A percentile compares a stretch with the other conserved stretches of the same genome.
These are phyloP conservation scores for Pelargonium fulgidum DNA, from an alignment of 441 rosid species.

Conservation along the genomic window DNA sequence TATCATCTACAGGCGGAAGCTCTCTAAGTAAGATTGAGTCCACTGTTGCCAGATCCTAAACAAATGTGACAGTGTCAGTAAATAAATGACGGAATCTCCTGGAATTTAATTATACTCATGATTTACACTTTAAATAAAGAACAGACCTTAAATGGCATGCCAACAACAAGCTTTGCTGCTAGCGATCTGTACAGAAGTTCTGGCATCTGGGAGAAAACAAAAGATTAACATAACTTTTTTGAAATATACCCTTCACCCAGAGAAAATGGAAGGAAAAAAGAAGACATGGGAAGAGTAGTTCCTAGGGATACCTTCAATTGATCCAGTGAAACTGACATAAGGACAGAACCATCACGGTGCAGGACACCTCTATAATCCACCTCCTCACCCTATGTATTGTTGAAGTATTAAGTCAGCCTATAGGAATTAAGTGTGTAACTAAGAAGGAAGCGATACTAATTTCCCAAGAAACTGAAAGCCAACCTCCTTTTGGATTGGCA, in stretches of 20 bases:
- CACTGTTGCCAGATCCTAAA: constrained; percentile 46
- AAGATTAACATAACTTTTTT: constrained; percentile 5
- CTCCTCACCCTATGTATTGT: constrained; percentile 62
- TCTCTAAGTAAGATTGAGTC: constrained; percentile 61
- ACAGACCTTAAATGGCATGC: constrained; percentile 27
- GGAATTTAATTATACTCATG: background rate
- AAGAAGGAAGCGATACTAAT: background rate
- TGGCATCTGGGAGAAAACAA: constrained; percentile 43
- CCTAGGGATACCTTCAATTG: constrained; percentile 54
- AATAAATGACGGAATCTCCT: background rate
- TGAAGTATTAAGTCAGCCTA: constrained; percentile 14
- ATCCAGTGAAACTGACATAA: constrained; percentile 71
- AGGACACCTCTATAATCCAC: constrained; percentile 88
- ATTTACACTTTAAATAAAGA: too few relatives aligned
- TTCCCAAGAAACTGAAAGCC: constrained; percentile 6
- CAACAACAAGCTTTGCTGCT: constrained; percentile 23
- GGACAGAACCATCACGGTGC: constrained; percentile 97
- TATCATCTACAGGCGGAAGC: constrained; percentile 59
- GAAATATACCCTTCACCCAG: background rate
- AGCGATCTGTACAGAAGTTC: constrained; percentile 76
- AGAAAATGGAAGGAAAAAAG: background rate
- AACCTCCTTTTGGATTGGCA: constrained; percentile 90
- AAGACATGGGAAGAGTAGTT: too few relatives aligned
- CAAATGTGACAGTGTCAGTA: constrained; percentile 3
- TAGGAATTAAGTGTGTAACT: background rate